Conservation (phyloP, 2,329 filamentous ascomycete species). For the Pleomassaria siparia region DNA sequence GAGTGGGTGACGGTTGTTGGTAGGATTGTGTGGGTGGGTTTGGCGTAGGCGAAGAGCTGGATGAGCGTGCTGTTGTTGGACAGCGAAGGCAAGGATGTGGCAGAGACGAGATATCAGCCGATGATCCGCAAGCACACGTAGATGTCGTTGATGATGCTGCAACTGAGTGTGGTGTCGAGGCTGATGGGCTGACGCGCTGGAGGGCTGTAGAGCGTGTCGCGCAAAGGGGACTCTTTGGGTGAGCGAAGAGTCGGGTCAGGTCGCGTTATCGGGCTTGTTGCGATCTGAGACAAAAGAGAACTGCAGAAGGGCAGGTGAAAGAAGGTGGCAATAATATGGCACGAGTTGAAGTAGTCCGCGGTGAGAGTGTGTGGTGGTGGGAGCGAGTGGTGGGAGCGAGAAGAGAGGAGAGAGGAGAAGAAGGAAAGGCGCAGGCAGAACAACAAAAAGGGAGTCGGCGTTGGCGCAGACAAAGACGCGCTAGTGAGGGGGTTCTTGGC, state of each 20-base stretch:
- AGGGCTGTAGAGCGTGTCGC: background rate
- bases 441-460: no score
- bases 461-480: no score
- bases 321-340: background rate
- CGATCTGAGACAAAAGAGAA: background rate
- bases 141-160: background rate
- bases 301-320: background rate
- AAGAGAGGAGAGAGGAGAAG: background rate
- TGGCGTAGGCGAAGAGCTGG: background rate
- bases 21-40: background rate
- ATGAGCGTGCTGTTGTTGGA: background rate
- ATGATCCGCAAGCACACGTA: background rate
- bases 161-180: background rate
- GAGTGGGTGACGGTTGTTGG: background rate
- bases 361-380: background rate
- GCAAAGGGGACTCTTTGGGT: slow-evolving; percentile 4
- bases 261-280: background rate
- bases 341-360: background rate
- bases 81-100: background rate
- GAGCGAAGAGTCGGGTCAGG: slow-evolving; percentile 7
- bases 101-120: slow-evolving; percentile 1
- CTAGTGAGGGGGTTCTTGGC: background rate
- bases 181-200: slow-evolving; percentile 10
- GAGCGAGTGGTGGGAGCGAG: background rate
- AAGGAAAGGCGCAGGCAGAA: background rate